These are phyloP conservation scores for Sporobolomyces pararoseus DNA, from an alignment of 768 basidiomycete genomes.

Conservation along the genomic window DNA sequence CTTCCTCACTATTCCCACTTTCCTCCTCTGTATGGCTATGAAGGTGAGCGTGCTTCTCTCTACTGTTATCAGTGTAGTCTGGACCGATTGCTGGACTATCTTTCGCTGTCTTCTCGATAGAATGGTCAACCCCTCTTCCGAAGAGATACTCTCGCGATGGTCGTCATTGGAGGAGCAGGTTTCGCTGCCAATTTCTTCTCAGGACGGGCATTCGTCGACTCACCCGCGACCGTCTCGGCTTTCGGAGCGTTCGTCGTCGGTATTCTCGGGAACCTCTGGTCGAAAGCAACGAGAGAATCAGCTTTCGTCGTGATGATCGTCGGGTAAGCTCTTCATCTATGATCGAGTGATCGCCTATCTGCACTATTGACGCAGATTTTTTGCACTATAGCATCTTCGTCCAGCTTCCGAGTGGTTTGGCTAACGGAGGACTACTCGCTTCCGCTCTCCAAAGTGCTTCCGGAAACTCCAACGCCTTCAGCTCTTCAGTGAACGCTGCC, in stretches of 20 bases:
- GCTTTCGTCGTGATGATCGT: slow-evolving; percentile 72
- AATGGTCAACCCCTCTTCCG: slow-evolving; percentile 52
- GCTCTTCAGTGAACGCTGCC: slow-evolving; percentile 68
- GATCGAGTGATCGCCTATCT: too few relatives aligned
- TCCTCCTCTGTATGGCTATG: slow-evolving; percentile 63
- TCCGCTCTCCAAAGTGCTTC: slow-evolving; percentile 56
- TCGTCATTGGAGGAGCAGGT: slow-evolving; percentile 50
- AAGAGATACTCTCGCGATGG: slow-evolving; percentile 52
- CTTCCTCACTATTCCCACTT: slow-evolving; percentile 68
- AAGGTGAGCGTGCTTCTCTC: slow-evolving; percentile 42
- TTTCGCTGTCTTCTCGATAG: not conserved
- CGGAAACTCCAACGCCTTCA: slow-evolving; percentile 55
- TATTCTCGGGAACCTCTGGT: slow-evolving; percentile 69
- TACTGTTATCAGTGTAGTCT: not conserved
- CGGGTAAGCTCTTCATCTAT: not conserved
- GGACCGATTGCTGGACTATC: too few relatives aligned
- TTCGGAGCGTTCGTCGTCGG: slow-evolving; percentile 79
- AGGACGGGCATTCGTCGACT: slow-evolving; percentile 49
- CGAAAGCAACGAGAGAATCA: slow-evolving; percentile 47
- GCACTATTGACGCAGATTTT: not conserved
- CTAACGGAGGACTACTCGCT: slow-evolving; percentile 70
- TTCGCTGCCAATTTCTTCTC: slow-evolving; percentile 73
- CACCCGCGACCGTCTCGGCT: slow-evolving; percentile 65
- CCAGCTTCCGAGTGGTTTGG: slow-evolving; percentile 76
- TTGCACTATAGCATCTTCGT: slow-evolving; percentile 59